Percentiles rank a stretch among this genome's conserved stretches.
phyloP scores from a whole-genome alignment of 495 filamentous ascomycete species.

The Cetradonia linearis region DNA sequence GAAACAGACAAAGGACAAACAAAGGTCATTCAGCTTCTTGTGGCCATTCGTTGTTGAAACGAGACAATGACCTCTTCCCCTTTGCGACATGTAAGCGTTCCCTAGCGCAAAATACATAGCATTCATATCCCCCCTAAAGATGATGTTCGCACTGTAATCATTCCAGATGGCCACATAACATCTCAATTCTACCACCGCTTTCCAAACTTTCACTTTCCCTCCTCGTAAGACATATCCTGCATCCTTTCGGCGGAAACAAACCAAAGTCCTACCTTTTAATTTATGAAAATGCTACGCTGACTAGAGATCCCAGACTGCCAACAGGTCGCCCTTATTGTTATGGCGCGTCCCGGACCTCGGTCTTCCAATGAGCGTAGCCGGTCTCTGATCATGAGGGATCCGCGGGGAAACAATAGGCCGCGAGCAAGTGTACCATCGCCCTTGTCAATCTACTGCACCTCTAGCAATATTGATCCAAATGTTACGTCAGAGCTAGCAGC shows the following conservation, averaged over 20 bases:
- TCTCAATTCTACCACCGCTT: not conserved
- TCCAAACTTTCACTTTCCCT: not conserved
- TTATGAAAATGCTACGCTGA: not conserved
- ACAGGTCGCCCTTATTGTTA: not conserved
- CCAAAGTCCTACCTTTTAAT: not conserved
- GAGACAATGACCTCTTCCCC: not conserved
- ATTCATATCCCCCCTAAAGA: not conserved
- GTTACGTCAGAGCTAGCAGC: not conserved
- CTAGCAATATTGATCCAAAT: not conserved
- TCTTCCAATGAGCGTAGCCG: not conserved
- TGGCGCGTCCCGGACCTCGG: not conserved
- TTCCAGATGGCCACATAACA: not conserved
- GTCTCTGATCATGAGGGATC: not conserved
- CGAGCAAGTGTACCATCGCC: not conserved
- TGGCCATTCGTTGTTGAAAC: not conserved
- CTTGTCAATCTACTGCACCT: not conserved
- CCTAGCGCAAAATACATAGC: not conserved
- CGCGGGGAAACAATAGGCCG: not conserved
- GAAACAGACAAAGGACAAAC: not conserved
- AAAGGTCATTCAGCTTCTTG: not conserved
- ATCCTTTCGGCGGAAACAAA: not conserved
- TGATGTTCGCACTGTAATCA: not conserved
- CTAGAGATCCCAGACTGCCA: not conserved
- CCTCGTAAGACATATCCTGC: not conserved
- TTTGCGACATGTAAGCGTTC: not conserved